These are phyloP conservation scores for Zygoascus bituminiphila DNA, from an alignment of 805 yeast genomes.

Conservation along the genomic window DNA sequence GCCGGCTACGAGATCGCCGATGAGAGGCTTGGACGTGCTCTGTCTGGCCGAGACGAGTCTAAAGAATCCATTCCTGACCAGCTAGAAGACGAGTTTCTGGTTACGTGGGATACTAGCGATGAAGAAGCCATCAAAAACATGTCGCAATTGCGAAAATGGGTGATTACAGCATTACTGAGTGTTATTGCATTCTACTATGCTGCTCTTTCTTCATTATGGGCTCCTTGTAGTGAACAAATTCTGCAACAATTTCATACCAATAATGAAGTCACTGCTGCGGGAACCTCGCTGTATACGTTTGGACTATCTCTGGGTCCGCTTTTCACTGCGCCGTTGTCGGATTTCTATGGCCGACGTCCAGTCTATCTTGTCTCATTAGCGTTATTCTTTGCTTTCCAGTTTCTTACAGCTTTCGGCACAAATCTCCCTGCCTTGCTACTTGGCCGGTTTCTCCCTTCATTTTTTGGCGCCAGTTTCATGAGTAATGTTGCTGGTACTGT, in stretches of 20 bases:
- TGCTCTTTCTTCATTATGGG: constrained; percentile 43
- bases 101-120: constrained; percentile 22
- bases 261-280: constrained; percentile 38
- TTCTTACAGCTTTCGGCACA: constrained; percentile 39
- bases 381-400: constrained; percentile 39
- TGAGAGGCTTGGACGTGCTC: background rate
- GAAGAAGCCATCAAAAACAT: constrained; percentile 34
- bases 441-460: constrained; percentile 65
- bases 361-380: constrained; percentile 48
- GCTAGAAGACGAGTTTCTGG: background rate
- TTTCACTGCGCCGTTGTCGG: constrained; percentile 61
- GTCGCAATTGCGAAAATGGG: constrained; percentile 31
- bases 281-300: constrained; percentile 45
- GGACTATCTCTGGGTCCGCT: constrained; percentile 61
- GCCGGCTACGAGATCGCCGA: background rate
- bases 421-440: constrained; percentile 36
- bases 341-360: constrained; percentile 60
- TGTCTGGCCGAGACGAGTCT: background rate
- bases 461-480: constrained; percentile 72
- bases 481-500: constrained; percentile 83
- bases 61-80: background rate
- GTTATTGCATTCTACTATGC: constrained; percentile 27
- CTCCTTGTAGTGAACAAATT: constrained; percentile 36
- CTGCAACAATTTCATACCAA: constrained; percentile 32
- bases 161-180: constrained; percentile 26